These are phyloP conservation scores for Priceomyces haplophilus DNA, from an alignment of 805 yeast species.

Conservation along the genomic window DNA sequence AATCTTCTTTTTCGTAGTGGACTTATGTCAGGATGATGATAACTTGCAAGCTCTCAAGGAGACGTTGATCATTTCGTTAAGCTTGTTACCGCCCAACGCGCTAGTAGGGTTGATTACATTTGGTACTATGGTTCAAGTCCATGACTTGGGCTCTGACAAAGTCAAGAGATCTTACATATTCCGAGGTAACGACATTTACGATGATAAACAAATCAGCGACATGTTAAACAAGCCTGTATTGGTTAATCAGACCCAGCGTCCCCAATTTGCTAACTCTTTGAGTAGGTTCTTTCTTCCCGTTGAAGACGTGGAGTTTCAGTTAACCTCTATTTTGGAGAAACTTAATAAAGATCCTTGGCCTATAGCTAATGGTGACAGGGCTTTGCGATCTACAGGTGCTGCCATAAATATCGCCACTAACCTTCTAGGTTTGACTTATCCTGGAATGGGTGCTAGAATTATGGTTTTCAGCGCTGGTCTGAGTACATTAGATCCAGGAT, in stretches of 20 bases:
- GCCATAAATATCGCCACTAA: slow-evolving; percentile 84
- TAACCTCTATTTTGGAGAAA: slow-evolving; percentile 74
- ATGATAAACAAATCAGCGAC: slow-evolving; percentile 61
- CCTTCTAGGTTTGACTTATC: slow-evolving; percentile 75
- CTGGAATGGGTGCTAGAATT: slow-evolving; percentile 84
- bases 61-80: slow-evolving; percentile 68
- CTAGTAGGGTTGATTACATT: slow-evolving; percentile 82
- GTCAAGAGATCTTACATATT: slow-evolving; percentile 77
- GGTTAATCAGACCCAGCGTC: slow-evolving; percentile 22
- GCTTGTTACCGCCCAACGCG: slow-evolving; percentile 85
- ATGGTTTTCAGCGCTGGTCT: slow-evolving; percentile 94
- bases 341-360: slow-evolving; percentile 86
- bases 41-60: slow-evolving; percentile 82
- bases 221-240: slow-evolving; percentile 41
- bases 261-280: slow-evolving; percentile 31
- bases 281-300: slow-evolving; percentile 72
- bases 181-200: slow-evolving; percentile 85
- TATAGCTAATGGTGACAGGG: slow-evolving; percentile 76
- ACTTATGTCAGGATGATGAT: slow-evolving; percentile 85
- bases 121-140: slow-evolving; percentile 88
- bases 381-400: slow-evolving; percentile 89
- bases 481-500: slow-evolving; percentile 91
- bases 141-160: slow-evolving; percentile 65
- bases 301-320: slow-evolving; percentile 76
- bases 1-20: slow-evolving; percentile 79